Conservation (phyloP, 2,329 filamentous ascomycete genomes). For the Fusarium penzigii region DNA sequence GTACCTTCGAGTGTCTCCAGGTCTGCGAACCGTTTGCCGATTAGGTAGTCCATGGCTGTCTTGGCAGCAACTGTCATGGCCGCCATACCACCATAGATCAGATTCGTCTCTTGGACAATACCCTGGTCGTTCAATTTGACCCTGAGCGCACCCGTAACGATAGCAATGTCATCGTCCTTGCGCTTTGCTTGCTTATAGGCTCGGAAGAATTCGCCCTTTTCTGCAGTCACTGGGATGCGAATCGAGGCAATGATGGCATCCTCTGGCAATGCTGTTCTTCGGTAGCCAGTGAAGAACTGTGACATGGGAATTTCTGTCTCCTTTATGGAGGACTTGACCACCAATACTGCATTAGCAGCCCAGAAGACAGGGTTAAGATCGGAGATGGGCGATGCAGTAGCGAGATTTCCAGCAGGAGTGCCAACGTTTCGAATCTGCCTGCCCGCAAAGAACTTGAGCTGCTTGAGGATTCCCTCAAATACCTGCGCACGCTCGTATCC, state of each 20-base stretch:
- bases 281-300: constrained; percentile 89
- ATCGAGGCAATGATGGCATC: constrained; percentile 86
- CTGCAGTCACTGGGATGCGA: constrained; percentile 74
- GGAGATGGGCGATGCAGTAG: constrained; percentile 93
- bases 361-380: constrained; percentile 95
- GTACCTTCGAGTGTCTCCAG: constrained; percentile 82
- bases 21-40: constrained; percentile 78
- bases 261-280: constrained; percentile 75
- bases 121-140: constrained; percentile 70
- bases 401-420: constrained; percentile 90
- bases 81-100: constrained; percentile 96
- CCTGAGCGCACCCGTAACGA: constrained; percentile 85
- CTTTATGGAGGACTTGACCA: constrained; percentile 74
- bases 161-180: constrained; percentile 98
- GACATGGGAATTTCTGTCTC: constrained; percentile 88
- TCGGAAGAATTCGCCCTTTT: constrained; percentile 79
- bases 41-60: constrained; percentile 70
- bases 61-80: constrained; percentile 87
- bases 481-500: constrained; percentile 72
- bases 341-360: constrained; percentile 76
- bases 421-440: constrained; percentile 97
- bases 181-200: constrained; percentile 96
- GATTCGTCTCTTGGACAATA: constrained; percentile 69
- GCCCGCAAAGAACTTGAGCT: constrained; percentile 92
- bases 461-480: constrained; percentile 89